phyloP scores from a whole-genome alignment of 345 rosid species.

The Moricandia arvensis region DNA sequence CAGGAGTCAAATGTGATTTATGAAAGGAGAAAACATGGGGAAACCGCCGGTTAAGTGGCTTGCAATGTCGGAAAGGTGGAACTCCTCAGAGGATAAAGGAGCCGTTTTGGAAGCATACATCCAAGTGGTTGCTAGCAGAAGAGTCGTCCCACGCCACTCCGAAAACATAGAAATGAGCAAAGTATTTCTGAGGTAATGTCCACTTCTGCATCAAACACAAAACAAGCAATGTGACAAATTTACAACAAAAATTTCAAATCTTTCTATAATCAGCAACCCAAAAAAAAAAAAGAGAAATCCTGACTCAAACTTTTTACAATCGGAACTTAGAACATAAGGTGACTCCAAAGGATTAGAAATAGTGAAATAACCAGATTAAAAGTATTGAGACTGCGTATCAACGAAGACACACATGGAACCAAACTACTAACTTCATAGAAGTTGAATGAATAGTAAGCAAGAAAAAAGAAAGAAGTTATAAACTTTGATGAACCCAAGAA shows the following conservation, averaged over 20 bases:
- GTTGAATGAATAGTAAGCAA: neutral
- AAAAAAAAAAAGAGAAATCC: neutral
- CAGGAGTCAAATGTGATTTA: slow-evolving; percentile 39
- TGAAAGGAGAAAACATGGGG: slow-evolving; percentile 48
- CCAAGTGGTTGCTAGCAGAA: slow-evolving; percentile 60
- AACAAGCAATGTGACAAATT: neutral
- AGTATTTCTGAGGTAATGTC: slow-evolving; percentile 70
- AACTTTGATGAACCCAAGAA: neutral
- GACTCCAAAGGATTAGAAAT: too few species aligned
- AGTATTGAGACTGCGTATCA: too few species aligned
- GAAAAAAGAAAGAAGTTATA: neutral
- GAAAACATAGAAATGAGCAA: slow-evolving; percentile 63
- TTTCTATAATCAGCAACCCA: too few species aligned
- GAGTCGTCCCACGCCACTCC: slow-evolving; percentile 70
- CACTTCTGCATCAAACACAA: slow-evolving; percentile 45
- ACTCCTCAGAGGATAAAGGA: slow-evolving; percentile 35
- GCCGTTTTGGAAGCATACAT: slow-evolving; percentile 51
- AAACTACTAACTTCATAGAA: too few species aligned
- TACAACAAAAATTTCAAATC: too few species aligned
- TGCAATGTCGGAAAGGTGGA: slow-evolving; percentile 10
- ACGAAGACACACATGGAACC: too few species aligned
- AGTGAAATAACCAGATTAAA: too few species aligned
- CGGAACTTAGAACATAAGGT: too few species aligned
- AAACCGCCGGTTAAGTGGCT: slow-evolving; percentile 43
- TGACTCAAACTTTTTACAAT: too few species aligned